Evolutionary conservation across 306 rosid genomes (phyloP), one percentile per base, ranked within the genome.

Genomic region (Glycine tomentella): DNA sequence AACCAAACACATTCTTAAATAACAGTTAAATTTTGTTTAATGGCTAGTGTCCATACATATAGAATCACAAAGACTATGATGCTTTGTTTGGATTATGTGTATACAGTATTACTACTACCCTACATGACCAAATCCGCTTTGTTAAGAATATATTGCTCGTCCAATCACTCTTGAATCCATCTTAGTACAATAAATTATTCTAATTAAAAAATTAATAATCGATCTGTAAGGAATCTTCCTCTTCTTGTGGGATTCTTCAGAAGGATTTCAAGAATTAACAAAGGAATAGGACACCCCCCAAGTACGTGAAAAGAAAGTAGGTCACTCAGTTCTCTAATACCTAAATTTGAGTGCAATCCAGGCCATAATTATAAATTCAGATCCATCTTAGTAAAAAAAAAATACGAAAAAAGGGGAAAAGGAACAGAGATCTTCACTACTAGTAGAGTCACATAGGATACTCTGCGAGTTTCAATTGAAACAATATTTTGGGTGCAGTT

Each of bases 11-110:
- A 25, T 25, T 25, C 31, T 25, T 25, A 25, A 2, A 25, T 25
- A 25, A 25, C 50, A 82, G 49, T 57, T 67, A 13, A 59, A 50
- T 44, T 69, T 38, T 57, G 73, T 72, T 79, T 34, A 75, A 77
- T 76, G 66, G 69, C 59, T 25, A 25, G 59, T 74, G 49, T 62
- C 89, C 95, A 94, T 87, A 92, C 97, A 67, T 40, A 75, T n/a
- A 51, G 88, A 86, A 87, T 89, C 84, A 69, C 61, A 69, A 17
- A 74, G 81, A 86, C 69, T 77, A 69, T 73, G 65, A 85, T 87
- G 79, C 62, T 83, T 84, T 74, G 12, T 74, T 76, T 87, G 81
- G 79, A 85, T 75, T 25, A 66, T 72, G 76, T 64, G 72, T 36
- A 76, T 50, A 72, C 42, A 57, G 11, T 25, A 25, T 34, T 56